These are phyloP conservation scores for Sporothrix globosa DNA, from an alignment of 2,329 filamentous ascomycete species.

Conservation along the genomic window DNA sequence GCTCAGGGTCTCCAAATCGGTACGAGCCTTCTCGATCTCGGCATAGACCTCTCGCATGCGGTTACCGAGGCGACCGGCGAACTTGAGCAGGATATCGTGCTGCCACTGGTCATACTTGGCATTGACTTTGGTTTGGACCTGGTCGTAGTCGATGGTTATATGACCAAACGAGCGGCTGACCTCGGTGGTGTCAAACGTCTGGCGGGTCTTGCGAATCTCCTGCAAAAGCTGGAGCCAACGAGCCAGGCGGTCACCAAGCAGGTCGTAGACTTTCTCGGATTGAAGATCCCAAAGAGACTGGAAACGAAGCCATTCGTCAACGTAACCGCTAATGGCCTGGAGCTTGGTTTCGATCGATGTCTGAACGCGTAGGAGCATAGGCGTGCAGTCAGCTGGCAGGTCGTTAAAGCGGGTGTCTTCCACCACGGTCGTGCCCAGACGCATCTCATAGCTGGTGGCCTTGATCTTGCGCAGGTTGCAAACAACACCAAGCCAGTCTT, in stretches of 20 bases:
- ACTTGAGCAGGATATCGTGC: slow-evolving; percentile 92
- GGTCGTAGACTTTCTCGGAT: slow-evolving; percentile 91
- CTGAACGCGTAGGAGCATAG: slow-evolving; percentile 79
- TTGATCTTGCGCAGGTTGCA: slow-evolving; percentile 95
- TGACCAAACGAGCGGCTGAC: slow-evolving; percentile 91
- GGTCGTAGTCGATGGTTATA: slow-evolving; percentile 94
- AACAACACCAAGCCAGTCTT: slow-evolving; percentile 89
- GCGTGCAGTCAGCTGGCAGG: slow-evolving; percentile 80
- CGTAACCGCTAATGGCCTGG: slow-evolving; percentile 76
- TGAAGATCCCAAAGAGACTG: slow-evolving; percentile 98
- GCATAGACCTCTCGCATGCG: slow-evolving; percentile 91
- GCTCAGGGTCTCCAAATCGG: slow-evolving; percentile 87
- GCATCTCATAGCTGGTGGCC: slow-evolving; percentile 92
- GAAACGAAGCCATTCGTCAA: slow-evolving; percentile 98
- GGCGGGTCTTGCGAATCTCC: slow-evolving; percentile 91
- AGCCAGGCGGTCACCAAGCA: slow-evolving; percentile 85
- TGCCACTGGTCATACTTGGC: slow-evolving; percentile 99
- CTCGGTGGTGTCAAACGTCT: slow-evolving; percentile 96
- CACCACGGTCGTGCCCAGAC: slow-evolving; percentile 67
- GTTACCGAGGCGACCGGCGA: slow-evolving; percentile 82
- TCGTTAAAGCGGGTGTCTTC: slow-evolving; percentile 77
- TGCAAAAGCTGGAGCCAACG: slow-evolving; percentile 95
- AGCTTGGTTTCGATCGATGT: slow-evolving; percentile 81
- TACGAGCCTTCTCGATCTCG: slow-evolving; percentile 86
- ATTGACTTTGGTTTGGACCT: slow-evolving; percentile 98